These are phyloP conservation scores for Chlorella sp. DNA, from an alignment of 139 green algal species.

Conservation along the genomic window DNA sequence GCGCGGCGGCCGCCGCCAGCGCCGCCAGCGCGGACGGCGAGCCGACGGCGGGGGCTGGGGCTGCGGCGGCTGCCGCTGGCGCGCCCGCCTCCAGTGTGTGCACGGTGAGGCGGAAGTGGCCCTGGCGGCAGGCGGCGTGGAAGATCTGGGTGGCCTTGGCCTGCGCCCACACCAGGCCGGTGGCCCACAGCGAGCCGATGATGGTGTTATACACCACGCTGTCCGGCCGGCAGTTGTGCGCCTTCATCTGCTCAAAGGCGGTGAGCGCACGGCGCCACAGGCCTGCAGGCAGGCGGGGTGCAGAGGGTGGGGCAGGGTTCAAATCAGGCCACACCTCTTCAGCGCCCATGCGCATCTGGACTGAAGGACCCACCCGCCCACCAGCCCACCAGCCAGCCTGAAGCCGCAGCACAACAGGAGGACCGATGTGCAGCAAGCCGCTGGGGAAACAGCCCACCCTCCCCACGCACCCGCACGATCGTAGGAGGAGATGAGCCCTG, in stretches of 20 bases:
- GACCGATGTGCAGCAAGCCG: too few relatives aligned
- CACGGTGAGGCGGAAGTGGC: conserved; percentile 53
- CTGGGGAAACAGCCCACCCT: background rate
- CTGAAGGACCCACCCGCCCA: too few relatives aligned
- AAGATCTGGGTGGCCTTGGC: conserved; percentile 46
- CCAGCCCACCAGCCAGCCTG: background rate
- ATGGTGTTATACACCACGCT: conserved; percentile 63
- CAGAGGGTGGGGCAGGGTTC: too few relatives aligned
- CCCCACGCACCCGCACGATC: conserved; percentile 56
- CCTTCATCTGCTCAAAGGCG: conserved; percentile 63
- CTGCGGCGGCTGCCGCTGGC: background rate
- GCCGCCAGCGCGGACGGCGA: background rate
- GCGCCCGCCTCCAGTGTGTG: conserved; percentile 23
- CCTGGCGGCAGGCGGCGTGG: conserved; percentile 45
- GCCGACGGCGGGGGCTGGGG: background rate
- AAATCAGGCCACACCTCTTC: too few relatives aligned
- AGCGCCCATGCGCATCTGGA: too few relatives aligned
- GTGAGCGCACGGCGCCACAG: conserved; percentile 55
- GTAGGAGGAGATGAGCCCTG: conserved; percentile 82
- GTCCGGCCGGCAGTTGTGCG: conserved; percentile 59
- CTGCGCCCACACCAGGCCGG: conserved; percentile 50
- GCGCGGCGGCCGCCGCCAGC: too few relatives aligned
- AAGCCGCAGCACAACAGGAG: background rate
- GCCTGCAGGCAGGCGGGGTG: background rate
- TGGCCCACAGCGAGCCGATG: conserved; percentile 57